Conservation (phyloP, 176 grass and related monocot genomes). For the Oryza punctata region DNA sequence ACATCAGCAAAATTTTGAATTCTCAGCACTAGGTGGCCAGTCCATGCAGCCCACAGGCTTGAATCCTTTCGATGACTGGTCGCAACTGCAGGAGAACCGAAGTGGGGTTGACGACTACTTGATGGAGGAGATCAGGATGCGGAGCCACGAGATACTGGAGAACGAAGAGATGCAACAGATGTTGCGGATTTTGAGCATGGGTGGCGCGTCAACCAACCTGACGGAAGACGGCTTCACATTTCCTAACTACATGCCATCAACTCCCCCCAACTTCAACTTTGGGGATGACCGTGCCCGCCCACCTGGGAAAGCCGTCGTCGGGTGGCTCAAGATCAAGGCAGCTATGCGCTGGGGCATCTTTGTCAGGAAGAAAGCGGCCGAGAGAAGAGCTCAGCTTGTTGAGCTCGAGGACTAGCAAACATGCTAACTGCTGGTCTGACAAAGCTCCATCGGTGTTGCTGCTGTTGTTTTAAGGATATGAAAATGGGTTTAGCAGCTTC, state of each 20-base stretch:
- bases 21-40: conserved; percentile 38
- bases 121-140: conserved; percentile 94
- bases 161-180: conserved; percentile 99
- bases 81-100: conserved; percentile 43
- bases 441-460: neutral
- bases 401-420: conserved; percentile 81
- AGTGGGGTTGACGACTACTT: conserved; percentile 72
- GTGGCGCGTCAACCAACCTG: conserved; percentile 56
- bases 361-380: conserved; percentile 94
- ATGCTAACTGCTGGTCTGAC: neutral
- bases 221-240: conserved; percentile 61
- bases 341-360: conserved; percentile 99
- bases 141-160: conserved; percentile 92
- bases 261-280: conserved; percentile 53
- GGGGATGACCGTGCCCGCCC: conserved; percentile 53
- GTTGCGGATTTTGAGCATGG: conserved; percentile 74
- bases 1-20: conserved; percentile 52
- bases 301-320: conserved; percentile 81
- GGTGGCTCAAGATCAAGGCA: conserved; percentile 98
- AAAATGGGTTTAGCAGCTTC: conserved; percentile 6
- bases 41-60: conserved; percentile 40
- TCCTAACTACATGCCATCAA: conserved; percentile 50
- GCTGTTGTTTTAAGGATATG: conserved; percentile 21
- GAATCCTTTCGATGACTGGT: conserved; percentile 56
- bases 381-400: conserved; percentile 96